These are phyloP conservation scores for Fusarium sterilihyphosum DNA, from an alignment of 2,329 filamentous ascomycete species.

Conservation along the genomic window DNA sequence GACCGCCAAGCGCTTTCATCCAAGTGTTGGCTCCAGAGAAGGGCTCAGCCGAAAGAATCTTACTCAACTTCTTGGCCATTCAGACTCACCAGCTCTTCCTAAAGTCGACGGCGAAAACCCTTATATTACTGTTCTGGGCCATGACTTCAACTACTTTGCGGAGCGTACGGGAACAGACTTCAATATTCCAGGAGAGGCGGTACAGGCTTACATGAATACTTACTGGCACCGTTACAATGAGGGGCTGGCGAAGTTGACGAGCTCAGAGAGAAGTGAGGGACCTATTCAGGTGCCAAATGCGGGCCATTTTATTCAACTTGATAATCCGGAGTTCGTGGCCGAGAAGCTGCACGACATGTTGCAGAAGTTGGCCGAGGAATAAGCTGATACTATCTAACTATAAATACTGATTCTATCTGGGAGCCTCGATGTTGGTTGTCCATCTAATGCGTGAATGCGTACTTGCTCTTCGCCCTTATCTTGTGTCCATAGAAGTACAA, in stretches of 20 bases:
- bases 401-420: neutral
- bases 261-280: slow-evolving; percentile 48
- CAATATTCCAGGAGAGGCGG: slow-evolving; percentile 42
- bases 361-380: neutral
- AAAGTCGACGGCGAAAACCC: neutral
- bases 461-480: slow-evolving; percentile 36
- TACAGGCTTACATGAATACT: slow-evolving; percentile 62
- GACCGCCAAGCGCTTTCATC: slow-evolving; percentile 32
- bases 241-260: slow-evolving; percentile 57
- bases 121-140: slow-evolving; percentile 37
- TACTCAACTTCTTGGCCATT: slow-evolving; percentile 22
- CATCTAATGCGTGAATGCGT: slow-evolving; percentile 10
- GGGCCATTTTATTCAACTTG: slow-evolving; percentile 57
- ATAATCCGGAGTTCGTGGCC: slow-evolving; percentile 59
- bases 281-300: slow-evolving; percentile 25
- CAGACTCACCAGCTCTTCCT: slow-evolving; percentile 21
- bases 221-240: slow-evolving; percentile 65
- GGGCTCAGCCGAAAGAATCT: slow-evolving; percentile 35
- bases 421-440: neutral
- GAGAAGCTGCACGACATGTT: slow-evolving; percentile 14
- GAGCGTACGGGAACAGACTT: slow-evolving; percentile 5
- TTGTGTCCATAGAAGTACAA: slow-evolving; percentile 40
- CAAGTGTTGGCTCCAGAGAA: slow-evolving; percentile 31
- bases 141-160: slow-evolving; percentile 36
- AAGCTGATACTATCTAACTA: neutral